phyloP scores from a whole-genome alignment of 306 rosid genomes.

The Cicer cuneatum region DNA sequence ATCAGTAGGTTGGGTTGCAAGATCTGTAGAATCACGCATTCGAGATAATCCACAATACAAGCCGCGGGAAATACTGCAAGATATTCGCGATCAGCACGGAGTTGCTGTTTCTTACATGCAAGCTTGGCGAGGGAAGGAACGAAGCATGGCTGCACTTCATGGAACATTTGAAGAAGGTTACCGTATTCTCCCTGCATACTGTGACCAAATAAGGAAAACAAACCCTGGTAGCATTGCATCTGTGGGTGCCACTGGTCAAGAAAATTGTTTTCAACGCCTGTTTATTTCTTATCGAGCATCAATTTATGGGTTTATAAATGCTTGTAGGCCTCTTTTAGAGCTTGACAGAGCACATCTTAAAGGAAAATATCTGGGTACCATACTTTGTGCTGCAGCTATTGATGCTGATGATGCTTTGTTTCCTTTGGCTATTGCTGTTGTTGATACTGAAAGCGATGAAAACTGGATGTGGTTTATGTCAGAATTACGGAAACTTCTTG shows the following conservation, averaged over 20 bases:
- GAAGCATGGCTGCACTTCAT: conserved; percentile 99
- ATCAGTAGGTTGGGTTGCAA: conserved; percentile 99
- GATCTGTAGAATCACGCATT: conserved; percentile 93
- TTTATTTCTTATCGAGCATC: conserved; percentile 90
- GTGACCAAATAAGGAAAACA: conserved; percentile 88
- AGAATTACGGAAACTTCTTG: conserved; percentile 92
- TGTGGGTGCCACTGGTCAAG: conserved; percentile 93
- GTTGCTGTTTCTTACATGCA: conserved; percentile 99
- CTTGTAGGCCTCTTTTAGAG: conserved; percentile 97
- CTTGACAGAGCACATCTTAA: conserved; percentile 90
- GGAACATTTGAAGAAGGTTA: conserved; percentile 99
- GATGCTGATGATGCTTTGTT: conserved; percentile 92
- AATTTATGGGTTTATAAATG: conserved; percentile 92
- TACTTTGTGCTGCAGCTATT: conserved; percentile 91
- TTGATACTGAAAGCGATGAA: conserved; percentile 88
- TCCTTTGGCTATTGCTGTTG: conserved; percentile 91
- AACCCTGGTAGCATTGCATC: conserved; percentile 97
- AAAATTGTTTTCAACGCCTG: conserved; percentile 85
- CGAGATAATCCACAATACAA: conserved; percentile 96
- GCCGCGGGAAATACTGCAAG: conserved; percentile 93
- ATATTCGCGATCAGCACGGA: conserved; percentile 97
- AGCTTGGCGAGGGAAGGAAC: conserved; percentile 99
- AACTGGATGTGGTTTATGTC: conserved; percentile 99
- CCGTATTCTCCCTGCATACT: conserved; percentile 88
- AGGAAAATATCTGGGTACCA: conserved; percentile 85